Percentiles rank a stretch among this genome's conserved stretches.
Evolutionary conservation across 2,329 filamentous ascomycete genomes (phyloP).

Genomic region (Talaromyces sp.): DNA sequence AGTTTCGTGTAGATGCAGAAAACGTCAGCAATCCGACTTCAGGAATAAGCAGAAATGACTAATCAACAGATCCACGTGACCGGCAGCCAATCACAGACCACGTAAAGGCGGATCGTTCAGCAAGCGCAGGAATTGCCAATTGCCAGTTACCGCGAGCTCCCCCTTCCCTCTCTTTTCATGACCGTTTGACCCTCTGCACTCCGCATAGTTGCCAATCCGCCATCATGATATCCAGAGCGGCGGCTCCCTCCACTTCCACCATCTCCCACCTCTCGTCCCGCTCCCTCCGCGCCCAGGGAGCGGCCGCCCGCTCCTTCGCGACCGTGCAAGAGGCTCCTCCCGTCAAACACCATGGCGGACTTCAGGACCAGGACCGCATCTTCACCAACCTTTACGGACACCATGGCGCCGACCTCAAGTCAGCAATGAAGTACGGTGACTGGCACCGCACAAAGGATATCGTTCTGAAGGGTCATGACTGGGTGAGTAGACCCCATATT

Average conservation of each 20-base stretch:
- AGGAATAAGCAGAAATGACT: conserved; percentile 20
- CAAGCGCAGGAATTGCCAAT: conserved; percentile 39
- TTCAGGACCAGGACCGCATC: conserved; percentile 96
- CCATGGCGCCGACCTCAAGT: conserved; percentile 87
- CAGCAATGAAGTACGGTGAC: conserved; percentile 95
- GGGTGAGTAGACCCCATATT: conserved; percentile 55
- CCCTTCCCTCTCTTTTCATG: conserved; percentile 29
- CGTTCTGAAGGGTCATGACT: conserved; percentile 93
- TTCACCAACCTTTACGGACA: conserved; percentile 98
- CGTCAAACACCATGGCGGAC: conserved; percentile 74
- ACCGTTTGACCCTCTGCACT: conserved; percentile 27
- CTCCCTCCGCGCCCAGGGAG: conserved; percentile 44
- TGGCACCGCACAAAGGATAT: conserved; percentile 99
- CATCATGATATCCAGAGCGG: conserved; percentile 51
- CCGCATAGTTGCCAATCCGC: conserved; percentile 38
- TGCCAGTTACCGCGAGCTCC: conserved; percentile 32
- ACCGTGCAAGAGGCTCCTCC: conserved; percentile 70
- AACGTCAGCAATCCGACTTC: conserved; percentile 4
- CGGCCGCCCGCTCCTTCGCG: conserved; percentile 68
- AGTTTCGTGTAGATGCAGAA: background rate
- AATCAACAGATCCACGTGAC: conserved; percentile 34
- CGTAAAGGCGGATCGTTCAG: conserved; percentile 45
- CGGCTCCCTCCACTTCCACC: conserved; percentile 46
- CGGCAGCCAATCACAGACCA: conserved; percentile 37
- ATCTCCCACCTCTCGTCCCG: conserved; percentile 45